Evolutionary conservation across 768 basidiomycete species (phyloP), one percentile per base, ranked within the genome.

Genomic region (Mycena haematopus): DNA sequence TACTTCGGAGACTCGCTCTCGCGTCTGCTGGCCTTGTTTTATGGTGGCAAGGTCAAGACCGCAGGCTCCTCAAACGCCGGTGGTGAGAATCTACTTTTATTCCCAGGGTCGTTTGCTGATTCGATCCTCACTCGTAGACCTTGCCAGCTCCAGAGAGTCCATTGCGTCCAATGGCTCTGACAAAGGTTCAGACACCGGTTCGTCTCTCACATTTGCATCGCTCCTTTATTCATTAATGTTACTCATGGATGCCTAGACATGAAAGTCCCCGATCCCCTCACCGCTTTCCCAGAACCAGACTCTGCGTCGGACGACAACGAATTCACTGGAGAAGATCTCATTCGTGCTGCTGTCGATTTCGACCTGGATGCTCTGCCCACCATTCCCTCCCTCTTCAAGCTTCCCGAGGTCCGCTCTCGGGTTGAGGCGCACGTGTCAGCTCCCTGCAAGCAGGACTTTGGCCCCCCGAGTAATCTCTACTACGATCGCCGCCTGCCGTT

Each of bases 401-500:
- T 24, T 3, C 62, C 56, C 6, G 44, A 11, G n/a, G 2, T 27
- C 2, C 62, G 62, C 17, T 19, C 51, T 13, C 56, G 56, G 1
- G 11, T 51, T n/a, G 44, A 21, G 10, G 10, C 9, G 4, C 22
- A 45, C 13, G 45, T 8, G 8, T 11, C 11, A 38, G 7, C 21
- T 7, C 40, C 25, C 5, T 31, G 22, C 17, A n/a, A 14, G 19
- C 47, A 62, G 35, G 24, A 56, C 44, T 63, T 63, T 8, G 62
- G 50, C 3, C 14, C 14, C 6, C 62, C 62, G 14, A 57, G 55
- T 35, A 57, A 35, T 25, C 25, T 52, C 13, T 63, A 29, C 25
- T 52, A 63, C 40, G 62, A 63, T n/a, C 62, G 62, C 13, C 62
- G 62, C 13, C 22, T 42, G 0, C 44, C 56, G 1, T 22, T 63